Conservation (phyloP, 805 yeast genomes). For the Grigorovia jiainica region DNA sequence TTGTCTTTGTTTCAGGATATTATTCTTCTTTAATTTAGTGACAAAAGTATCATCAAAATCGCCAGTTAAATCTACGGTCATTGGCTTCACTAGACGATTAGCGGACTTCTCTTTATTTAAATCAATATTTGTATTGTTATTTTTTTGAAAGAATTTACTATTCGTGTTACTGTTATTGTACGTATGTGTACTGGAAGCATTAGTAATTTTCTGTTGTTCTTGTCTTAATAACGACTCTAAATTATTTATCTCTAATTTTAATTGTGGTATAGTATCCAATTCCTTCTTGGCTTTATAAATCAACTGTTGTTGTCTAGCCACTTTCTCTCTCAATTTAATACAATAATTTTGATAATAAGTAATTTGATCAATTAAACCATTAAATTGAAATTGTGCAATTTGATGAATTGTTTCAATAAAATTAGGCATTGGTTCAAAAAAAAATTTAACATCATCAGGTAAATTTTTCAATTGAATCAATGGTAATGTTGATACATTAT, state of each 20-base stretch:
- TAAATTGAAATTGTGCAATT: constrained; percentile 24
- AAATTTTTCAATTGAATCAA: constrained; percentile 12
- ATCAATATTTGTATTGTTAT: neutral
- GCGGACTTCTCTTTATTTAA: neutral
- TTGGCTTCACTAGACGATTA: constrained; percentile 5
- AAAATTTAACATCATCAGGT: constrained; percentile 17
- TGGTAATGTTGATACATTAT: constrained; percentile 15
- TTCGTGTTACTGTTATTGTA: neutral
- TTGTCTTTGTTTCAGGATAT: neutral
- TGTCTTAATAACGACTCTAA: constrained; percentile 1
- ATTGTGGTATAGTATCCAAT: constrained; percentile 16
- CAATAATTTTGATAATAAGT: constrained; percentile 19
- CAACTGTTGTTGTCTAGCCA: constrained; percentile 20
- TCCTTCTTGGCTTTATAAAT: constrained; percentile 21
- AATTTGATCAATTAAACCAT: constrained; percentile 17
- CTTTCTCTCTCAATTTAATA: constrained; percentile 18
- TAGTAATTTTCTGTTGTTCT: too few species aligned
- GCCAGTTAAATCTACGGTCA: constrained; percentile 21
- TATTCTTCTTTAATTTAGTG: constrained; percentile 13
- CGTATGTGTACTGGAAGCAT: too few species aligned
- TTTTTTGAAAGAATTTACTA: neutral
- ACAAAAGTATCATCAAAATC: constrained; percentile 17
- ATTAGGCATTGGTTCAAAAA: constrained; percentile 22
- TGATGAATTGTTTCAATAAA: constrained; percentile 20
- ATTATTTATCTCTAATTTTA: constrained; percentile 11